Conservation (phyloP, 2,329 filamentous ascomycete genomes). For the Didymosphaeria variabile region DNA sequence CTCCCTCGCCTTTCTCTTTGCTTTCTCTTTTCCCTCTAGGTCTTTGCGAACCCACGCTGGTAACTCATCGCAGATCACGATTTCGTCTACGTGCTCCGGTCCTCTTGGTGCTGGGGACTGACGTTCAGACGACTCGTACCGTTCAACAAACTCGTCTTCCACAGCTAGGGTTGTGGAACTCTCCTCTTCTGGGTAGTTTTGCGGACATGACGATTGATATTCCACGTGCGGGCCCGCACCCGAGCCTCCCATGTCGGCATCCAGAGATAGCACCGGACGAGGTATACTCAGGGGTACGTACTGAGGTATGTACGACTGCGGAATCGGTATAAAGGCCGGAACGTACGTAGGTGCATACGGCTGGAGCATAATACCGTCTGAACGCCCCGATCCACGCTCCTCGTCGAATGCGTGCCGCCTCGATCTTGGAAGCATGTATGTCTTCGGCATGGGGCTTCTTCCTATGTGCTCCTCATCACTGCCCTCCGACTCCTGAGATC, state of each 20-base stretch:
- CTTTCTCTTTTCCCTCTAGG: slow-evolving; percentile 17
- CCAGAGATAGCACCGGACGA: neutral
- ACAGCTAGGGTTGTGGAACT: neutral
- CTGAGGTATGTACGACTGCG: neutral
- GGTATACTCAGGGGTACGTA: neutral
- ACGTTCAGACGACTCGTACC: neutral
- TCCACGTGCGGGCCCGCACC: neutral
- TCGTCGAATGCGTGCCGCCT: neutral
- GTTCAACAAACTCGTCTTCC: slow-evolving; percentile 8
- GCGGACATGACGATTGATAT: neutral
- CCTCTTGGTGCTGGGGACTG: neutral
- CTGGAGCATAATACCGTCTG: neutral
- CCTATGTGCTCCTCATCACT: neutral
- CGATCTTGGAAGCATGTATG: neutral
- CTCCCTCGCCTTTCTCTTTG: slow-evolving; percentile 16
- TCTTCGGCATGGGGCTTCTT: neutral
- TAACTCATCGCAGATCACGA: slow-evolving; percentile 34
- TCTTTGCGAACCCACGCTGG: slow-evolving; percentile 28
- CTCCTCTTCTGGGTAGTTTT: neutral
- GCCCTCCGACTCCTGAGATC: slow-evolving; percentile 6
- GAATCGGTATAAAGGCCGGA: slow-evolving; percentile 1
- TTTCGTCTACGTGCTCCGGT: slow-evolving; percentile 22
- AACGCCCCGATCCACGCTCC: neutral
- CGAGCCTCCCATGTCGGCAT: neutral
- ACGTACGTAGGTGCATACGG: slow-evolving; percentile 6